Base-by-base conservation (phyloP, 495 filamentous ascomycete species). In the Penicillium cosmopolitanum region DNA sequence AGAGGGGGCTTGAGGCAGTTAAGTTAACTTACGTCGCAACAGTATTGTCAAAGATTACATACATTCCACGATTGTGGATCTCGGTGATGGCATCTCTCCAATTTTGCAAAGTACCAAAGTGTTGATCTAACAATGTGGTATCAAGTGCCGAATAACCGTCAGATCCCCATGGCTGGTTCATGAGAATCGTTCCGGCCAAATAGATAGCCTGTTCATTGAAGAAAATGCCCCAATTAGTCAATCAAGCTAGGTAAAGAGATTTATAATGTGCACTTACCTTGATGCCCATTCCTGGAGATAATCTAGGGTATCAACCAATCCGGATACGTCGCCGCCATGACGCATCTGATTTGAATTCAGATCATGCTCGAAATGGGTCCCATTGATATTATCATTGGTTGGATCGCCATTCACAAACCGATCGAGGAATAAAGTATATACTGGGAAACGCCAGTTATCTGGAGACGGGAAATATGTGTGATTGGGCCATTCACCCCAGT, bases 281-380 rank as follows among this genome's bases (percentile, higher is more conserved):
- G 70, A 90, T 85, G 2, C 89, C 89, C 85, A 89, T 85, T 44
- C 89, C 56, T 88, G 85, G 40, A 92, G 67, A 70, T 92, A 92
- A 65, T 92, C 89, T 53, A 92, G 73, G 15, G 84, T 86, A 60
- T 88, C 84, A 46, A 84, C 61, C 35, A 92, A 56, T 8, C 89
- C 89, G 46, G 74, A 76, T 23, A 89, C 76, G 68, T 92, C 89
- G 38, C 89, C 89, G 36, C 89, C 89, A 73, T 89, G 85, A n/a
- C 89, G 85, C 71, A 91, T 82, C 68, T 90, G 88, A 55, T 84
- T 92, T 53, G 82, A 85, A 58, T 79, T 79, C 34, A 85, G 65
- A 66, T 91, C 88, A 67, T 89, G 87, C 68, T 92, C 89, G 64
- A 84, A 91, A 8, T 81, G 52, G 0, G 87, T 90, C 3, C 78